phyloP scores from a whole-genome alignment of 495 filamentous ascomycete species.

The Trichoderma gamsii region DNA sequence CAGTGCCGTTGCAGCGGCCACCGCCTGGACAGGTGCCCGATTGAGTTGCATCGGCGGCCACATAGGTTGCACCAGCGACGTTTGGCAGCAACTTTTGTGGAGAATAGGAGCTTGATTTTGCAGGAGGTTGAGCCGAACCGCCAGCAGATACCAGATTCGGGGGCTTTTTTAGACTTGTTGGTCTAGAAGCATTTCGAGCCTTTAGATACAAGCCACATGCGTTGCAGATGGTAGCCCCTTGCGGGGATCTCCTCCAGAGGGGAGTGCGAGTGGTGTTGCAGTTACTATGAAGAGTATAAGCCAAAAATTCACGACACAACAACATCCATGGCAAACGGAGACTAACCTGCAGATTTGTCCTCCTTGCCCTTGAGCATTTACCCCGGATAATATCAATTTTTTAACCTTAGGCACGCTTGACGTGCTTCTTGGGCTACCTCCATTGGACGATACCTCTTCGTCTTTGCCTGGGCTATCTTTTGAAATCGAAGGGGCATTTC shows the following conservation, averaged over 20 bases:
- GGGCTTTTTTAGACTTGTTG: slow-evolving; percentile 77
- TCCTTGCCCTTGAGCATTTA: slow-evolving; percentile 23
- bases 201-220: slow-evolving; percentile 95
- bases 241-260: slow-evolving; percentile 88
- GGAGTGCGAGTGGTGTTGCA: slow-evolving; percentile 90
- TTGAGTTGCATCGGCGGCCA: slow-evolving; percentile 62
- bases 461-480: background rate
- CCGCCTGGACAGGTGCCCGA: slow-evolving; percentile 92
- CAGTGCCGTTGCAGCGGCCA: slow-evolving; percentile 92
- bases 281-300: slow-evolving; percentile 54
- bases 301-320: slow-evolving; percentile 23
- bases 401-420: background rate
- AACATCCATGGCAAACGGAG: background rate
- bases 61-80: slow-evolving; percentile 64
- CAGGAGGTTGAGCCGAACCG: slow-evolving; percentile 28
- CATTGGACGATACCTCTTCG: slow-evolving; percentile 4
- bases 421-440: background rate
- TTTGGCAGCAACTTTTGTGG: slow-evolving; percentile 29
- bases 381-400: background rate
- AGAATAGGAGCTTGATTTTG: slow-evolving; percentile 30
- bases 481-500: background rate
- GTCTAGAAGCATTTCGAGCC: slow-evolving; percentile 81
- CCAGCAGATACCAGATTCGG: slow-evolving; percentile 35
- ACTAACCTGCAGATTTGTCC: slow-evolving; percentile 53
- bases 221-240: slow-evolving; percentile 93